These are phyloP conservation scores for Talaromyces sp. DNA, from an alignment of 2,329 filamentous ascomycete species.

Conservation along the genomic window DNA sequence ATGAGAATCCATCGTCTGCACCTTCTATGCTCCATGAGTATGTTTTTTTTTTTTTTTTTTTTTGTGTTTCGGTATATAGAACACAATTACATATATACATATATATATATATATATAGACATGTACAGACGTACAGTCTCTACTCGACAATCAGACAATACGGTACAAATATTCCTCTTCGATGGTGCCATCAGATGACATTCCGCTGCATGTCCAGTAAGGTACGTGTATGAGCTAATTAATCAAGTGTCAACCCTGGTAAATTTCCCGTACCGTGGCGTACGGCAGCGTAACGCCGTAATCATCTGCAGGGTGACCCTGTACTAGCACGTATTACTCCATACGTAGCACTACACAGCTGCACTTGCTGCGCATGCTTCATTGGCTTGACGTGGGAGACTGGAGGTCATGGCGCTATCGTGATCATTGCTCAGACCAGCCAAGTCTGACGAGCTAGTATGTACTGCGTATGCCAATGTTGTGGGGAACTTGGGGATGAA, in stretches of 20 bases:
- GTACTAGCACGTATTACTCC: too few species aligned
- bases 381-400: background rate
- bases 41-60: too few species aligned
- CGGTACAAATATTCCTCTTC: background rate
- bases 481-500: slow-evolving; percentile 5
- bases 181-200: slow-evolving; percentile 6
- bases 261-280: background rate
- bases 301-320: background rate
- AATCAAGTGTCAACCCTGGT: background rate
- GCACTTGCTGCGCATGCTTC: too few species aligned
- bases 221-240: background rate
- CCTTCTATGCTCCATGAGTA: background rate
- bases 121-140: too few species aligned
- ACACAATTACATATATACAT: too few species aligned
- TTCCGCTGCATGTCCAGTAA: background rate
- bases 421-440: slow-evolving; percentile 1
- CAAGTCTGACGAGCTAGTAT: background rate
- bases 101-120: too few species aligned
- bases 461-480: background rate
- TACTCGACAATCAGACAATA: background rate
- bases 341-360: too few species aligned
- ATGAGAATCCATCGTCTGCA: background rate
- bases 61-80: too few species aligned
- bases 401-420: slow-evolving; percentile 1
- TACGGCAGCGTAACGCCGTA: background rate